These are phyloP conservation scores for Bolboschoenus planiculmis DNA, from an alignment of 176 grass and related monocot species.

Conservation along the genomic window DNA sequence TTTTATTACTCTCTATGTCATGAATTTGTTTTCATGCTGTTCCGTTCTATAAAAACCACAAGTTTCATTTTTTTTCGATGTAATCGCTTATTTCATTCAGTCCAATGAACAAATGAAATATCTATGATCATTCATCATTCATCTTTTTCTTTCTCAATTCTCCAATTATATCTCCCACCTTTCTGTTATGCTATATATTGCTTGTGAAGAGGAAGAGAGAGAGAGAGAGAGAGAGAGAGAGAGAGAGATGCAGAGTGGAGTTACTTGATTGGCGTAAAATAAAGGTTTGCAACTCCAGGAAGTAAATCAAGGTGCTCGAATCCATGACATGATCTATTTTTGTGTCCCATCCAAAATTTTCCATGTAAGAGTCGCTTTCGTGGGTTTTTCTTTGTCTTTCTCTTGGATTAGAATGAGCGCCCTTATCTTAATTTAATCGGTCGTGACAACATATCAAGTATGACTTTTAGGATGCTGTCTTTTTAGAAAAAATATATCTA, in stretches of 20 bases:
- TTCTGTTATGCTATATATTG: too few species aligned
- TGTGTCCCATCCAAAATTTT: background rate
- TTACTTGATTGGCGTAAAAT: background rate
- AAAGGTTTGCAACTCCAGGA: background rate
- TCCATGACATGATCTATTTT: background rate
- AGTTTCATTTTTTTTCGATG: background rate
- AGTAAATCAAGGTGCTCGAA: background rate
- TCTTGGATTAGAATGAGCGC: background rate
- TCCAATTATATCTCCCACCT: too few species aligned
- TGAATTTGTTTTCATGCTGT: background rate
- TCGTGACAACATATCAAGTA: background rate
- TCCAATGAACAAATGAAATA: background rate
- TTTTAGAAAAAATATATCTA: background rate
- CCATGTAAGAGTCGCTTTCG: background rate
- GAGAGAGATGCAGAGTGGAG: background rate
- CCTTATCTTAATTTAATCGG: background rate
- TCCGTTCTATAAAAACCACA: background rate
- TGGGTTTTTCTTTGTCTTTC: background rate
- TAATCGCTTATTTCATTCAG: background rate
- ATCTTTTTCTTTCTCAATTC: too few species aligned
- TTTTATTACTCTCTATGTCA: background rate
- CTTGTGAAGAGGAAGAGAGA: background rate
- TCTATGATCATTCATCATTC: too few species aligned
- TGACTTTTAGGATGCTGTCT: background rate
- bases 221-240: background rate